Base-by-base conservation (phyloP, 1,284 basidiomycete genomes). In the Chalciporus sp. region DNA sequence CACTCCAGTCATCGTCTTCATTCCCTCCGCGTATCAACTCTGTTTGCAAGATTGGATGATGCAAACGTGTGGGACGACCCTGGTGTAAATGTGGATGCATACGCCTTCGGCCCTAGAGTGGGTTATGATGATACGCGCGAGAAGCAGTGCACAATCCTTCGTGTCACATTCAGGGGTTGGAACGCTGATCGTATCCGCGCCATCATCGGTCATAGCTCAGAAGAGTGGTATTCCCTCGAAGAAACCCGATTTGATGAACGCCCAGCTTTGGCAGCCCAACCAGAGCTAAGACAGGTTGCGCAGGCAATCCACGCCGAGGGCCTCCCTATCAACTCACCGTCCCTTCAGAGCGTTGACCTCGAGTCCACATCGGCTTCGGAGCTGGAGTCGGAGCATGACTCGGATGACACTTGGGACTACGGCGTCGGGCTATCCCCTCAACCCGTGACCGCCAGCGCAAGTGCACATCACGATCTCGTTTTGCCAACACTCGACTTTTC, bases 401-500 rank as follows among this genome's bases (percentile, higher is more conserved):
- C 8, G 40, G 52, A 51, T 42, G 37, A 12, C 4, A 33, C 42
- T 10, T 42, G 44, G 44, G 49, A 51, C 46, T 40, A 40, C 16
- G 55, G 42, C 2, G 10, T 42, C 12, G 55, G 37, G 7, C 28
- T 52, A 7, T 53, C 51, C 33, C 12, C 47, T 2, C 45, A 50
- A 5, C 58, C 67, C 3, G 37, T 48, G 10, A 47, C 45, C 10
- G 49, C 53, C 42, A 56, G 41, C 39, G 64, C 60, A 17, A 69
- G 63, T 20, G 44, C 56, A 51, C 66, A 69, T 28, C 70, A 70
- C n/a, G 76, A 76, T 2, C 77, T 90, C 56, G 70, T 90, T 11
- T 68, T 91, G 14, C 88, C 88, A 2, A 86, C 83, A 1, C 76
- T 90, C 51, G 87, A 90, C 66, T 79, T 90, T 59, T 86, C 86